Evolutionary conservation across 352 stramenopile species (phyloP), one percentile per base, ranked within the genome.

Genomic region (Albugo candida): DNA sequence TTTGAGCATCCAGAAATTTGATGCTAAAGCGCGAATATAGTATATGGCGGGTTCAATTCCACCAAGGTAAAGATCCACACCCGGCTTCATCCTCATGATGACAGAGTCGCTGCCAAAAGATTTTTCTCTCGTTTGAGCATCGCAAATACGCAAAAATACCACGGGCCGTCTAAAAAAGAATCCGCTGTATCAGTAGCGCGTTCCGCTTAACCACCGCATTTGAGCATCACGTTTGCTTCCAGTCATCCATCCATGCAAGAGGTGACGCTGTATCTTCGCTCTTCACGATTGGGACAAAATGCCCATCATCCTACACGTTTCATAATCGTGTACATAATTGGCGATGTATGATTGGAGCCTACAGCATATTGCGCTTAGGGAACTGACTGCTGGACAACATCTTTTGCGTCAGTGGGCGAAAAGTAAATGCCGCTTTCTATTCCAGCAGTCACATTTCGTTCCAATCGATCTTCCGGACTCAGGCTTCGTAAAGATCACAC

Each of bases 11-110:
- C 21, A 99, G 67, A 48, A 99, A 95, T 57, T 96, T 94, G 42
- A 87, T 93, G 67, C 97, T 95, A 70, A 99, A 99, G 52, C 96
- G 89, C 36, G 96, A 95, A 71, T 99, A 99, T 5, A 99, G 61
- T 55, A 99, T 61, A 64, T 97, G 0, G 96, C 96, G 66, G 99
- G 96, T 64, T 99, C 96, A 21, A 97, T 93, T 45, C 96, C 96
- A 48, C 96, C 96, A 19, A 99, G 83, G 64, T 99, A 99, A 21
- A 99, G 63, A 57, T 99, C 94, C 11, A 99, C 96, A 6, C 78
- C 77, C 20, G 45, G 36, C 20, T 95, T 95, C 70, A 99, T 92
- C 88, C 92, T 99, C 55, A 88, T 77, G 52, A 75, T 58, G 34
- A 96, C 88, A 13, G 73, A 59, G 41, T 95, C 65, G 12, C 72